Evolutionary conservation across 2,329 filamentous ascomycete genomes (phyloP), one percentile per base, ranked within the genome.

Genomic region (Diplodia mutila): DNA sequence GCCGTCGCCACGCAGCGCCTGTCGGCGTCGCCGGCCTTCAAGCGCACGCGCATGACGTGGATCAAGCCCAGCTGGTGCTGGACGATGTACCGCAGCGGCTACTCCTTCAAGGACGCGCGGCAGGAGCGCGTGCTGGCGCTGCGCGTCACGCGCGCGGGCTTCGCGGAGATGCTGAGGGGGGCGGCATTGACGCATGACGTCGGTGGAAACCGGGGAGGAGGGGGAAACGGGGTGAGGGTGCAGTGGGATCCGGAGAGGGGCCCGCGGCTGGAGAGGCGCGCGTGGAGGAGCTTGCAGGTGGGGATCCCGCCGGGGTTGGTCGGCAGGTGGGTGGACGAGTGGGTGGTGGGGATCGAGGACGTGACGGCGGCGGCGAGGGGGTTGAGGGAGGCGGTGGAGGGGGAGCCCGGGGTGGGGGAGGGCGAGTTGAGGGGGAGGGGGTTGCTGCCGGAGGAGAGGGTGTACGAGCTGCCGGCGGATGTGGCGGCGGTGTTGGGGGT

Each of bases 191-290:
- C 42, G 42, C 39, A 46, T 11, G 53, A 11, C 64, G 59, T 34
- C 9, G 32, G 32, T 4, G 29, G 4, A 7, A 29, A 29, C 29
- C n/a, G 23, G 72, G 69, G 34, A 69, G 74, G 51, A 72, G 68
- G 25, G 72, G 68, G 68, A 67, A 21, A 14, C 18, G 6, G 16
- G 7, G 85, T 89, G 0, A 80, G 83, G n/a, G 80, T 89, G 8
- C 87, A 89, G 73, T 90, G 88, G 87, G 88, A 90, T 75, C 87
- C 87, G 0, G 88, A 90, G 73, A 73, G 88, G 23, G 79, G 80
- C 27, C 74, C 83, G 1, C 73, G 74, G 42, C 73, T 89, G 12
- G 81, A 75, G 12, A 80, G 77, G 69, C 69, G 88, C 63, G 74
- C 72, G 8, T 82, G 86, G 72, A 78, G 87, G 51, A 88, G 85